Conservation (phyloP, 2,329 filamentous ascomycete genomes). For the Fusarium praegraminearum region DNA sequence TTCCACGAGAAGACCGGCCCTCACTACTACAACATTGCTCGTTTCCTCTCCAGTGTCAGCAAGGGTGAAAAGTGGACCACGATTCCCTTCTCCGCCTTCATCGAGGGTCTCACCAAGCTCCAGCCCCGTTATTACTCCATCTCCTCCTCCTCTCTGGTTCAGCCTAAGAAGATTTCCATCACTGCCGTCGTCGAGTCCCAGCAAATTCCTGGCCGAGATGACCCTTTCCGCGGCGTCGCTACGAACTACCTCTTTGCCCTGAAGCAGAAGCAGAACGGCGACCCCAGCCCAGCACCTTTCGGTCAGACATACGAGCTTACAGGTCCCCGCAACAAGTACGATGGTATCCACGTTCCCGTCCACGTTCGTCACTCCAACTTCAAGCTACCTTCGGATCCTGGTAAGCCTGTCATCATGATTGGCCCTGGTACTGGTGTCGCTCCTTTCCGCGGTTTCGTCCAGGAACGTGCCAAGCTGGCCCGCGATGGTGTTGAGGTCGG, state of each 20-base stretch:
- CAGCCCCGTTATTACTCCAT: conserved; percentile 99
- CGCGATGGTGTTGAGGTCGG: conserved; percentile 85
- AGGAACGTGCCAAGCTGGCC: conserved; percentile 88
- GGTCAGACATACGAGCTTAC: conserved; percentile 87
- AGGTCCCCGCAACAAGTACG: conserved; percentile 96
- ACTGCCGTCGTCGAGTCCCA: conserved; percentile 94
- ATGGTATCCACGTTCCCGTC: conserved; percentile 93
- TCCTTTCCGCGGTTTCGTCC: conserved; percentile 94
- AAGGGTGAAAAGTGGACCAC: conserved; percentile 82
- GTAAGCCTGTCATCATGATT: conserved; percentile 94
- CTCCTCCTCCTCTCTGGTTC: conserved; percentile 93
- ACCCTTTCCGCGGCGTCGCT: conserved; percentile 90
- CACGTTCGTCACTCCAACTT: conserved; percentile 99
- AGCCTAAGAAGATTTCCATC: conserved; percentile 94
- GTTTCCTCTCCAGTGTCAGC: conserved; percentile 79
- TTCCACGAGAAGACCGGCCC: conserved; percentile 88
- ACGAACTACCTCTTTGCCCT: conserved; percentile 96
- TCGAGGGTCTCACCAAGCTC: conserved; percentile 93
- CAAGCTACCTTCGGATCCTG: conserved; percentile 95
- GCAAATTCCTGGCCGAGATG: conserved; percentile 79
- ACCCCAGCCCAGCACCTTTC: conserved; percentile 82
- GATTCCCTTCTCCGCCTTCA: conserved; percentile 93
- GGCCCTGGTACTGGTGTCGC: conserved; percentile 97
- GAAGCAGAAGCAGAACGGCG: conserved; percentile 96
- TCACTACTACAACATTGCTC: conserved; percentile 89